Base-by-base conservation (phyloP, 2,329 filamentous ascomycete genomes). In the Exophiala xenobiotica region DNA sequence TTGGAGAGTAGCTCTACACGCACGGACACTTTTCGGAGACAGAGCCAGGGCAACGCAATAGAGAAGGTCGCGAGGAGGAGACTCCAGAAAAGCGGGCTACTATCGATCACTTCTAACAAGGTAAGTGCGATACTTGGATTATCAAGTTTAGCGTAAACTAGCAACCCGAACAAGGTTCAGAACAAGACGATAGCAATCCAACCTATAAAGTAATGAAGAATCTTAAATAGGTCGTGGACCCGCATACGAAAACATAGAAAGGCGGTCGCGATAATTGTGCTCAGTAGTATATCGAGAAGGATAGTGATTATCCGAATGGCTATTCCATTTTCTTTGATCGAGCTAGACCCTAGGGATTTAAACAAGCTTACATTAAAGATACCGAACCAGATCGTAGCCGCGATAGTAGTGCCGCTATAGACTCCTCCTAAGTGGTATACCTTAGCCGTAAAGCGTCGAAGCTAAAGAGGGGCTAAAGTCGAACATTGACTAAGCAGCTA, bases 1-100 rank as follows among this genome's bases (percentile, higher is more conserved):
- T 77, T 67, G 0, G 88, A 92, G 14, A 93, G 80, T 3, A 77
- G 72, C 63, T 89, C 83, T 6, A 84, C 74, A 18, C 78, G 72
- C 54, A 92, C 85, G 7, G 73, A 71, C 50, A 88, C 82, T 60
- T 80, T 83, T 48, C 87, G 81, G 23, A 93, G 79, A 51, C 81
- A 78, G 2, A 86, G 66, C 88, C 88, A 95, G 1, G 88, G 87
- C 46, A 86, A 82, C 38, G 85, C 73, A 56, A 91, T 77, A 58
- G 85, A 79, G 33, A 76, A 61, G 1, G 87, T 88, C 39, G 83
- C 82, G 39, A 80, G 64, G 23, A 80, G 61, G 14, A 92, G 74
- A 61, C 87, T 79, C 85, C 87, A 93, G 68, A 92, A 79, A 1
- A 73, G 67, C 0, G 80, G 79, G 6, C 74, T 74, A 14, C 49